These are phyloP conservation scores for Aspergillus homomorphus DNA, from an alignment of 495 filamentous ascomycete species.

Conservation along the genomic window DNA sequence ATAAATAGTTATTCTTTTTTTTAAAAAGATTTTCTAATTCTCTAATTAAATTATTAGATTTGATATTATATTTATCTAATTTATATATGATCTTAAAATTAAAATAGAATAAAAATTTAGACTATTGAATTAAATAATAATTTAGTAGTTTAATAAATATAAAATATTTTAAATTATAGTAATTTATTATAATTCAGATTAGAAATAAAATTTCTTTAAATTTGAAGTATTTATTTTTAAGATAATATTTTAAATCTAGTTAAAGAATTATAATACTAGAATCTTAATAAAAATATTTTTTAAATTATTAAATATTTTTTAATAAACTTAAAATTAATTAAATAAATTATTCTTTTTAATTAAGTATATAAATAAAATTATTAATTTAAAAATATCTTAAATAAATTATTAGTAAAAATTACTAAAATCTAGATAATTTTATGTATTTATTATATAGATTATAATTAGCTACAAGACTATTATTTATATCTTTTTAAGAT, in stretches of 20 bases:
- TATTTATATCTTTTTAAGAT: background rate
- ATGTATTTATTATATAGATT: conserved; percentile 1
- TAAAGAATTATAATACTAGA: no score
- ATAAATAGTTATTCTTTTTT: background rate
- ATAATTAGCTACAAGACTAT: background rate
- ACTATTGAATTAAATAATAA: conserved; percentile 4
- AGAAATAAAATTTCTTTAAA: conserved; percentile 2
- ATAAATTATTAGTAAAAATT: no score
- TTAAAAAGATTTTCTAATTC: background rate
- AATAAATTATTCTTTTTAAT: no score
- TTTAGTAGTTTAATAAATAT: conserved; percentile 6
- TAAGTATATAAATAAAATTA: no score
- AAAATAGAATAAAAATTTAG: conserved; percentile 4
- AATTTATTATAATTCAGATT: conserved; percentile 3
- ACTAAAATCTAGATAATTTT: background rate
- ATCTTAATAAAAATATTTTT: no score
- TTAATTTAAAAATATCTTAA: no score
- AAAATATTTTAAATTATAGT: conserved; percentile 9
- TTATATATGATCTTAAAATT: conserved; percentile 9
- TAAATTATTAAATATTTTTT: no score
- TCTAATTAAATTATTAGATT: conserved; percentile 6
- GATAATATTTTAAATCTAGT: no score
- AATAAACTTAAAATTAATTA: no score
- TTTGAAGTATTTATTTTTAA: background rate
- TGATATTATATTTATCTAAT: background rate